Conservation (phyloP, 345 rosid species). For the Eucalyptus curtisii region DNA sequence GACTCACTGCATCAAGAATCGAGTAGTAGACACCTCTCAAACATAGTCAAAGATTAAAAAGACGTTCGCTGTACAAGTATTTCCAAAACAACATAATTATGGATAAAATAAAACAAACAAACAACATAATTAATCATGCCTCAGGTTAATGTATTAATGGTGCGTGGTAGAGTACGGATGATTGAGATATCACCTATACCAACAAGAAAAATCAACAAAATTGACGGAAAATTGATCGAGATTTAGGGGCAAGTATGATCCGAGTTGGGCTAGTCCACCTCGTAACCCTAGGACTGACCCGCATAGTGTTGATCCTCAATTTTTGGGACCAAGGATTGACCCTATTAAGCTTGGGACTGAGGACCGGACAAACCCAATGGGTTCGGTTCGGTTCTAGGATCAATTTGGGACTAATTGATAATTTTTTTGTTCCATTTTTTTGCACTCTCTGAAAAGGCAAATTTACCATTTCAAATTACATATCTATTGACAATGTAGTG, state of each 20-base stretch:
- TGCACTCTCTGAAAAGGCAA: too few relatives aligned
- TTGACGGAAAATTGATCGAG: not conserved
- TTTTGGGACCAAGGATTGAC: too few relatives aligned
- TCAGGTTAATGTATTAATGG: not conserved
- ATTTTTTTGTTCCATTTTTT: too few relatives aligned
- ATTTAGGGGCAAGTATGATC: too few relatives aligned
- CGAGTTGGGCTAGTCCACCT: accelerated
- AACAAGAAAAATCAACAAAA: not conserved
- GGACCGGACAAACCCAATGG: accelerated
- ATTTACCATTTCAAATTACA: too few relatives aligned
- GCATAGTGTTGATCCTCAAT: too few relatives aligned
- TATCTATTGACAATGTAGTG: too few relatives aligned
- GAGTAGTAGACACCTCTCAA: not conserved
- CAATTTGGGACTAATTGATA: too few relatives aligned
- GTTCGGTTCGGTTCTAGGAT: accelerated
- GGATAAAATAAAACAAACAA: not conserved
- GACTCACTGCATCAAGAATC: not conserved
- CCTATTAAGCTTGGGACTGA: too few relatives aligned
- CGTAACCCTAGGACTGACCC: too few relatives aligned
- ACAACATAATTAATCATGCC: not conserved
- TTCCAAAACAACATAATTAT: not conserved
- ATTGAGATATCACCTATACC: not conserved
- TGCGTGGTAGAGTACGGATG: not conserved
- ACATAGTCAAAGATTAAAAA: not conserved
- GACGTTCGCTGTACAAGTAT: not conserved